Percentiles rank a stretch among this genome's conserved stretches.
Evolutionary conservation across 805 yeast species (phyloP).

Genomic region (Spathaspora arborariae): DNA sequence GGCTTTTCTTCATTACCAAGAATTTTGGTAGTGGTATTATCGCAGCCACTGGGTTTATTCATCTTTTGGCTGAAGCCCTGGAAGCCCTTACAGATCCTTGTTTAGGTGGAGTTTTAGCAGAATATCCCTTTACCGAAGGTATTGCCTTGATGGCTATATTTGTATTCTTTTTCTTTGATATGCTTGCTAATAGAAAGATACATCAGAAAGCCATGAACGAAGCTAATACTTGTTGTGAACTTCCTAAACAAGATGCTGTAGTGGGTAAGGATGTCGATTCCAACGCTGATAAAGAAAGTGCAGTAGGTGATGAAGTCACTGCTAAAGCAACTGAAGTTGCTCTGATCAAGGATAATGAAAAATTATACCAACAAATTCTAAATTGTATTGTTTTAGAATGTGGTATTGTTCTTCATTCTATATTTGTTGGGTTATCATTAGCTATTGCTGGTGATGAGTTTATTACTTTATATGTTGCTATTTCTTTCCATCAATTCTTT

Average conservation of each 20-base stretch:
- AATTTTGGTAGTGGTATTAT: constrained; percentile 35
- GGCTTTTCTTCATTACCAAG: constrained; percentile 24
- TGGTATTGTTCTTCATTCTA: constrained; percentile 77
- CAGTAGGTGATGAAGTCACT: not conserved
- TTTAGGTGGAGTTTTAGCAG: constrained; percentile 21
- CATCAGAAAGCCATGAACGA: not conserved
- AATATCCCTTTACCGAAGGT: constrained; percentile 31
- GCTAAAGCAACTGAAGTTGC: not conserved
- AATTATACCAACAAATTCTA: constrained; percentile 11
- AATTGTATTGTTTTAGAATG: constrained; percentile 53
- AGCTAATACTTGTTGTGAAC: not conserved
- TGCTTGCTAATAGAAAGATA: constrained; percentile 18
- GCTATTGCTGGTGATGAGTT: constrained; percentile 75
- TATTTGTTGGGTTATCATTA: constrained; percentile 71
- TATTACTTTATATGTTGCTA: constrained; percentile 59
- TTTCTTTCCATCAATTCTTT: constrained; percentile 68
- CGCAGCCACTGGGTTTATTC: constrained; percentile 34
- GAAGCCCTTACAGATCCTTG: constrained; percentile 23
- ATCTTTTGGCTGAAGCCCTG: constrained; percentile 29
- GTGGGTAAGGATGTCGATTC: not conserved
- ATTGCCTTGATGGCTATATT: constrained; percentile 29
- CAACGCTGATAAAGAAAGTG: not conserved
- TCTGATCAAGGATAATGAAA: not conserved
- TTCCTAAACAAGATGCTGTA: not conserved
- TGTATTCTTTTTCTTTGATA: constrained; percentile 27